phyloP scores from a whole-genome alignment of 352 stramenopile genomes.

The Paralagenidium karlingii region DNA sequence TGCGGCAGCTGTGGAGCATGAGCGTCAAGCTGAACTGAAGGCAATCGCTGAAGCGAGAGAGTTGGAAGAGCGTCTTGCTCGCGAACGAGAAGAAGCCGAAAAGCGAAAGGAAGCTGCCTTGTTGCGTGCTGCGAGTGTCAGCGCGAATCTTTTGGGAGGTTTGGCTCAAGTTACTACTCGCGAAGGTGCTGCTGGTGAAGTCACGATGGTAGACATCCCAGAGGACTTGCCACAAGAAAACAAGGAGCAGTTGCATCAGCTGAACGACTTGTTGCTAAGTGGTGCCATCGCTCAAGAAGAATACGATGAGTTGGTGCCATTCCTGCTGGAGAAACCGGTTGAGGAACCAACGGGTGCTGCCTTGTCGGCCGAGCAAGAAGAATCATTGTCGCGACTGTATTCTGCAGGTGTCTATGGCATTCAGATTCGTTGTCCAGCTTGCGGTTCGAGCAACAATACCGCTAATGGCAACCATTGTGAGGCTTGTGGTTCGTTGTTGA shows the following conservation, averaged over 20 bases:
- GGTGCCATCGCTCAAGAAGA: constrained; percentile 72
- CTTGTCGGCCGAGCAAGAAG: constrained; percentile 66
- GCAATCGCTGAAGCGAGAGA: constrained; percentile 65
- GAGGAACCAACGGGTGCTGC: constrained; percentile 43
- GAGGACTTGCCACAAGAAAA: constrained; percentile 77
- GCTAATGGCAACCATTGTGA: constrained; percentile 82
- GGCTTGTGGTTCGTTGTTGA: constrained; percentile 74
- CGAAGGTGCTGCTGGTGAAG: constrained; percentile 42
- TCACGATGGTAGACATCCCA: constrained; percentile 76
- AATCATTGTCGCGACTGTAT: constrained; percentile 72
- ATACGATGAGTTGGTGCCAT: constrained; percentile 82
- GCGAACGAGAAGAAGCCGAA: constrained; percentile 39
- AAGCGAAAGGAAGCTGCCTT: constrained; percentile 46
- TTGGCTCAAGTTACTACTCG: constrained; percentile 73
- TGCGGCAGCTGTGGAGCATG: constrained; percentile 57
- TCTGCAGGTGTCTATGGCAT: constrained; percentile 66
- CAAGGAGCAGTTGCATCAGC: constrained; percentile 72
- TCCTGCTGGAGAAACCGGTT: constrained; percentile 57
- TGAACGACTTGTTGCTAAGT: constrained; percentile 74
- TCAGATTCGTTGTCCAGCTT: constrained; percentile 78
- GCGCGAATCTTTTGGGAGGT: constrained; percentile 54
- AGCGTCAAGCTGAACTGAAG: constrained; percentile 68
- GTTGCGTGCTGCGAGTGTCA: constrained; percentile 61
- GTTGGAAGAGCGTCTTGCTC: constrained; percentile 37
- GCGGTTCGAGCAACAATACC: constrained; percentile 79